Conservation (phyloP, 805 yeast genomes). For the Saccharomyces mikatae region DNA sequence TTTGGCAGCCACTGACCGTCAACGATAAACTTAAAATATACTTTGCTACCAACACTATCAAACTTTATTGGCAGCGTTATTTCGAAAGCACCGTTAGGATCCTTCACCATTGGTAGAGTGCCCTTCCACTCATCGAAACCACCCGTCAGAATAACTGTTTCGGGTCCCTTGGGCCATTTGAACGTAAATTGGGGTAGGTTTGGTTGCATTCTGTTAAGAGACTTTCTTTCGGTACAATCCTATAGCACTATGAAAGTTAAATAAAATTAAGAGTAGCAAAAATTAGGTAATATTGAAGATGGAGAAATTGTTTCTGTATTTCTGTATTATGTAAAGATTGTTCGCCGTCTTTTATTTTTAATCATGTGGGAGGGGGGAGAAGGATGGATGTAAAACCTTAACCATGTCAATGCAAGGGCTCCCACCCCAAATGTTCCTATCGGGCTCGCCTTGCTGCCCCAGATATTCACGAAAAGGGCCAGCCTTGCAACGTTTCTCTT, state of each 20-base stretch:
- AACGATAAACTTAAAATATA: conserved; percentile 51
- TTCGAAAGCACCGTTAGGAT: conserved; percentile 50
- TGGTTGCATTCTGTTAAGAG: conserved; percentile 1
- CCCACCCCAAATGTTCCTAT: background rate
- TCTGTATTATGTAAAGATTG: background rate
- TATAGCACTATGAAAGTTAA: background rate
- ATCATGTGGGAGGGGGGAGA: background rate
- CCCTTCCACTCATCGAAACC: conserved; percentile 61
- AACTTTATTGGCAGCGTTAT: conserved; percentile 44
- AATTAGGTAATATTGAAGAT: background rate
- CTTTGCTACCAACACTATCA: conserved; percentile 26
- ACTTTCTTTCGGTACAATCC: background rate
- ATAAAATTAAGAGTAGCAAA: background rate
- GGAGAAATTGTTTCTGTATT: background rate
- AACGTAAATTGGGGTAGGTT: conserved; percentile 14
- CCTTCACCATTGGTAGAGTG: conserved; percentile 47
- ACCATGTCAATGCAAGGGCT: background rate
- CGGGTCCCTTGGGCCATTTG: conserved; percentile 42
- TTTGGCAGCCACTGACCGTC: conserved; percentile 58
- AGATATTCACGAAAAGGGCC: background rate
- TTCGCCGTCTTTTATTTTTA: no score
- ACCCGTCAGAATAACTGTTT: conserved; percentile 57
- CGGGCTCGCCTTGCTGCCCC: background rate
- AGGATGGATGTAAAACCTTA: background rate
- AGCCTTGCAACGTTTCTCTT: background rate